These are phyloP conservation scores for Eleusine indica DNA, from an alignment of 176 grass and related monocot species.

Conservation along the genomic window DNA sequence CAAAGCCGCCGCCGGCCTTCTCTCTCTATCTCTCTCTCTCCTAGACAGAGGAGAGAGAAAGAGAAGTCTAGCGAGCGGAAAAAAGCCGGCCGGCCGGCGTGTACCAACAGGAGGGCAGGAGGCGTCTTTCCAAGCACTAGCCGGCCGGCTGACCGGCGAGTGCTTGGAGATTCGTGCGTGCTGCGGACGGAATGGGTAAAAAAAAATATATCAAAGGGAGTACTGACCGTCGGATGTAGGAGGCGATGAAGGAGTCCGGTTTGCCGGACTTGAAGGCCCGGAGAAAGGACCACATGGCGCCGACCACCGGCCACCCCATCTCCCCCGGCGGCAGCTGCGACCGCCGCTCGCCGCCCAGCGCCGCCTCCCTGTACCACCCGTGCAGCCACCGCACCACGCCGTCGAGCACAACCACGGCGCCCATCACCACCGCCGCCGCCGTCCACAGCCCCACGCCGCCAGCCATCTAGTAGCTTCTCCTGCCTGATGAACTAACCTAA, in stretches of 20 bases:
- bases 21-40: no score
- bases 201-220: no score
- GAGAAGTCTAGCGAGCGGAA: no score
- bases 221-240: slow-evolving; percentile 51
- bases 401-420: not conserved
- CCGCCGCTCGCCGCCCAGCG: slow-evolving; percentile 40
- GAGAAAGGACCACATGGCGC: slow-evolving; percentile 89
- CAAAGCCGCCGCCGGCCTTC: no score
- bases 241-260: slow-evolving; percentile 81
- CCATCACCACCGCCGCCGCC: not conserved
- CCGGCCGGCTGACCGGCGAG: no score
- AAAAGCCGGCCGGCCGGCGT: not conserved
- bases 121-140: not conserved
- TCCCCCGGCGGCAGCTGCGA: slow-evolving; percentile 72
- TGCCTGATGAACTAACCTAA: no score
- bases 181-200: not conserved
- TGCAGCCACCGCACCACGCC: slow-evolving; percentile 41
- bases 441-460: not conserved
- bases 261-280: slow-evolving; percentile 74
- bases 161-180: not conserved
- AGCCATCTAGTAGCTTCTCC: not conserved
- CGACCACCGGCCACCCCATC: slow-evolving; percentile 88
- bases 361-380: slow-evolving; percentile 45
- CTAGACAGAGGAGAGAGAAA: no score
- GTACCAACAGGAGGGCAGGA: not conserved